Evolutionary conservation across 352 stramenopile genomes (phyloP), one percentile per base, ranked within the genome.

Genomic region (Globisporangium parvum): DNA sequence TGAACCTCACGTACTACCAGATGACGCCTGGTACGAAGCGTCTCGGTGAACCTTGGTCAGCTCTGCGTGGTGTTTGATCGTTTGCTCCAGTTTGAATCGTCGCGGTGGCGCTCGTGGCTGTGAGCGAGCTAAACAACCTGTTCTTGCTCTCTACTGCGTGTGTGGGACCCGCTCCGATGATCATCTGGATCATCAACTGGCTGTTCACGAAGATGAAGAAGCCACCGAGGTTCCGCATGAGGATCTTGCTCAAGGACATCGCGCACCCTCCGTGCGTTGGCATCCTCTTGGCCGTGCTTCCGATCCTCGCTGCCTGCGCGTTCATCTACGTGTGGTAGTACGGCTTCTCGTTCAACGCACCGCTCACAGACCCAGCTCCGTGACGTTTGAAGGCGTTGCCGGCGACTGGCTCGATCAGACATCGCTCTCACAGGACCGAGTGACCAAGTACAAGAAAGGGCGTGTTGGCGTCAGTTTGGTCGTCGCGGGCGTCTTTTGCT

Each of bases 171-270:
- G 35, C 35, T 12, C 35, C 88, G 75, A 84, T 88, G 37, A 74
- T 98, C 37, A 75, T 98, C 55, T 99, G 94, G 80, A 65, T 82
- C 47, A 88, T 98, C 49, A 98, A 98, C 53, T 85, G 95, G 0
- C 54, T 98, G 12, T 85, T 98, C 35, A 98, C 96, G 2, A 97
- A 96, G 66, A 88, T 98, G 66, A 95, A 96, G 60, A 87, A 97
- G 65, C 93, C 95, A 21, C 96, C 96, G 4, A 80, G 83, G 50
- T 98, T 98, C 65, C 89, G 96, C 52, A 89, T 93, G 62, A 86
- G 81, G 47, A 76, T 91, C 31, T 63, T 98, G 20, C 87, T 98
- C 41, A 87, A 88, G 49, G 94, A 97, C 48, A 79, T 98, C 23
- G 79, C 85, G 14, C 65, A 77, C 5, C 79, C 94, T 4, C 89